Base-by-base conservation (phyloP, 1,284 basidiomycete genomes). In the Kalmanozyma brasiliensis region DNA sequence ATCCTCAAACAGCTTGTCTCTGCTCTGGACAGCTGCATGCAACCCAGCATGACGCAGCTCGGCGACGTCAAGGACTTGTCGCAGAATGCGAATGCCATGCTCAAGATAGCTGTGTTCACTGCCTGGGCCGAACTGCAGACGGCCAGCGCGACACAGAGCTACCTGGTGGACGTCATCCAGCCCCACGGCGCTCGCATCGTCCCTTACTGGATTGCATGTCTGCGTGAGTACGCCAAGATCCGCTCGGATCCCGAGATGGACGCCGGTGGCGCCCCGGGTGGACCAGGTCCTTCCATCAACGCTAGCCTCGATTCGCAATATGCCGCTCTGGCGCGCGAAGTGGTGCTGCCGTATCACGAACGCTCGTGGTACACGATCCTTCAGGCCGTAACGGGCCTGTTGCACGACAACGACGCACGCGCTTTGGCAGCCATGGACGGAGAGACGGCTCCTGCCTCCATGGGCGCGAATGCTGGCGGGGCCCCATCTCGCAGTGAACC, bases 91-190 rank as follows among this genome's bases (percentile, higher is more conserved):
- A 91, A 92, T 0, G 91, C 94, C 34, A 97, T 97, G 92, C 85
- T 98, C 51, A 89, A 93, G 56, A 91, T 98, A 32, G 94, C 95
- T 0, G 92, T 93, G 6, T 85, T 98, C 26, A 90, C 93, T 1
- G 96, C 95, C 0, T 99, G 95, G 95, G 94, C 95, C 14, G 90
- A 96, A 79, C 85, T 99, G 11, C 89, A 94, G 78, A 87, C 94
- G 2, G 89, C 94, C 1, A 90, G 89, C 60, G 82, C 86, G 0
- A 85, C 87, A 33, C 92, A 94, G 77, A 77, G 83, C 1, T 97
- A 97, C 82, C 86, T 98, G 7, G 84, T 87, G 24, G 86, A 90
- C 19, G 91, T 99, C 1, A 87, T 98, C 47, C 87, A 89, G 74
- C 94, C 95, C 4, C 89, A 97, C 79, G 85, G 90, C 32, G 83